Evolutionary conservation across 805 yeast species (phyloP), one percentile per base, ranked within the genome.

Genomic region (Pichia eremophila): DNA sequence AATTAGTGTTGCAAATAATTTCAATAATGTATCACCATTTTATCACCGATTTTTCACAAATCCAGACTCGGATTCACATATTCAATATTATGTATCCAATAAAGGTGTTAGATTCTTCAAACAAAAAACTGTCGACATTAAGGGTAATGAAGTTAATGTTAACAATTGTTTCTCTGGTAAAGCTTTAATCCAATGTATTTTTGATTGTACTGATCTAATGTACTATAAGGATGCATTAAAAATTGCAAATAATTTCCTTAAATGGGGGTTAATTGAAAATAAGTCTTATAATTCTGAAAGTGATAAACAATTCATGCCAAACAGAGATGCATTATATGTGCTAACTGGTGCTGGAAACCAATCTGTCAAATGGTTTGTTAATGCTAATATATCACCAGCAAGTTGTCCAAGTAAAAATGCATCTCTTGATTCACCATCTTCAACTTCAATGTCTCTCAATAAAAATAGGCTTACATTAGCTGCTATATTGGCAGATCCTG

Each of bases 141-240:
- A 54, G 50, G 28, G 56, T 47, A 14, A 43, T 32, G 46, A 54
- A 56, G 7, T 71, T 74, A 47, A 53, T 5, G 57, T 73, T 2
- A 65, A 70, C n/a, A 73, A 71, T 54, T 74, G 79, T 46, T 72
- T 86, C 51, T 74, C 85, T 2, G 95, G 96, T 0, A 84, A 84
- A 55, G 83, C 93, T 0, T 68, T 83, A 0, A 74, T 81, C 64
- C 96, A 89, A 58, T 91, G 96, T 95, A 58, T 91, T 8, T 73
- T 83, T 78, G 98, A 91, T 53, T 89, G 96, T 58, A 85, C 96
- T 0, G 93, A 86, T 57, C 69, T 82, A 1, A 61, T 80, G 54
- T 72, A 72, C 45, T 59, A 64, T 0, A 65, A 67, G 12, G 85
- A 79, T 49, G 83, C 87, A 0, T 58, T 68, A 0, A 73, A 73